These are phyloP conservation scores for Kwoniella europaea DNA, from an alignment of 768 basidiomycete species.

Conservation along the genomic window DNA sequence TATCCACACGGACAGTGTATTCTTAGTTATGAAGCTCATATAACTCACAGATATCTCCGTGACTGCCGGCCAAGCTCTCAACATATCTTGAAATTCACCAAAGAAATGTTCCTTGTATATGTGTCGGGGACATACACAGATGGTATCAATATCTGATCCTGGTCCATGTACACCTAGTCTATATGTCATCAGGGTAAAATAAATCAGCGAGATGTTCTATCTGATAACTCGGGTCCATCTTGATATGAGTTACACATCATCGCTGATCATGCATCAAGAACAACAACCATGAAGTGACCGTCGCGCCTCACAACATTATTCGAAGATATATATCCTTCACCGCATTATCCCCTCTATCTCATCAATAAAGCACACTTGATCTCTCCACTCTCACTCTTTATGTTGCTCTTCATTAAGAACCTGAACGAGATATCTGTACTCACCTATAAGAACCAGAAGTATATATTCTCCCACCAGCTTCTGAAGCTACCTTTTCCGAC, in stretches of 20 bases:
- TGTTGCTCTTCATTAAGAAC: no score
- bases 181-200: background rate
- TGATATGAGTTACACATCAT: no score
- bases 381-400: no score
- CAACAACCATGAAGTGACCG: no score
- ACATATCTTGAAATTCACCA: slow-evolving; percentile 84
- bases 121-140: slow-evolving; percentile 96
- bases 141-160: slow-evolving; percentile 95
- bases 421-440: slow-evolving; percentile 8
- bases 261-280: no score
- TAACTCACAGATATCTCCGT: slow-evolving; percentile 85
- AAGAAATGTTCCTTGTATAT: slow-evolving; percentile 96
- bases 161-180: slow-evolving; percentile 95
- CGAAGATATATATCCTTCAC: no score
- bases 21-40: background rate
- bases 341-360: no score
- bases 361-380: no score
- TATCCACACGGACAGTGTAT: no score
- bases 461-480: slow-evolving; percentile 97
- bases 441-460: slow-evolving; percentile 92
- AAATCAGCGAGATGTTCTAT: background rate
- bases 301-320: no score
- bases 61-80: slow-evolving; percentile 79
- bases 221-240: no score
- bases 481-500: slow-evolving; percentile 82